Evolutionary conservation across 805 yeast genomes (phyloP).

Genomic region (Candida loeiensis): DNA sequence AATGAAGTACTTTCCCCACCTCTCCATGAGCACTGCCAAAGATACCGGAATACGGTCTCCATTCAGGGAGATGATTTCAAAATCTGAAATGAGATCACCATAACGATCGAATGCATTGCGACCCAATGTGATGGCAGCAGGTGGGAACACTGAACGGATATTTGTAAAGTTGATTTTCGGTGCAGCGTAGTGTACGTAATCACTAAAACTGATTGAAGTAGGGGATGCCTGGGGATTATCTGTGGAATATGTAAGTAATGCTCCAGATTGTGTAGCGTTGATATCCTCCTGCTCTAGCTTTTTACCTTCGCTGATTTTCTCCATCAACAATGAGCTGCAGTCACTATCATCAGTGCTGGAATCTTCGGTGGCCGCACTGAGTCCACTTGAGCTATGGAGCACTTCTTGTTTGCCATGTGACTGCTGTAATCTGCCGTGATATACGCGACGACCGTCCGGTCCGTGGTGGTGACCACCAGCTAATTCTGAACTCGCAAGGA

Average conservation of each 20-base stretch:
- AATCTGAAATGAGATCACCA: constrained; percentile 62
- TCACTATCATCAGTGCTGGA: constrained; percentile 11
- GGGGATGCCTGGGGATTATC: constrained; percentile 22
- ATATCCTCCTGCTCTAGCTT: constrained; percentile 11
- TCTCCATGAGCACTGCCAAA: constrained; percentile 53
- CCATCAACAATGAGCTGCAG: constrained; percentile 11
- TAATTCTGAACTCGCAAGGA: constrained; percentile 41
- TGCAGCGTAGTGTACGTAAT: constrained; percentile 71
- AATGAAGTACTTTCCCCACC: constrained; percentile 78
- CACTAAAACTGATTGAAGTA: constrained; percentile 50
- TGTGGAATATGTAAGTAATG: constrained; percentile 18
- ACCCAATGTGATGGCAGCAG: constrained; percentile 74
- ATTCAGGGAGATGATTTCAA: constrained; percentile 66
- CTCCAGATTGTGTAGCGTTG: constrained; percentile 8
- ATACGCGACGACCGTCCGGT: constrained; percentile 17
- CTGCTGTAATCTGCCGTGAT: constrained; percentile 3
- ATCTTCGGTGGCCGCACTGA: constrained; percentile 8
- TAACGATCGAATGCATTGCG: constrained; percentile 68
- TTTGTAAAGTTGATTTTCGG: constrained; percentile 67
- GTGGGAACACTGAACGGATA: constrained; percentile 66
- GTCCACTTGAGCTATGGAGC: not conserved
- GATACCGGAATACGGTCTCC: constrained; percentile 69
- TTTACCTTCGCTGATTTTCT: constrained; percentile 11
- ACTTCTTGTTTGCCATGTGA: not conserved
- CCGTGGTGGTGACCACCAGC: constrained; percentile 27